These are phyloP conservation scores for Rasamsonia emersonii DNA, from an alignment of 2,329 filamentous ascomycete genomes.

Conservation along the genomic window DNA sequence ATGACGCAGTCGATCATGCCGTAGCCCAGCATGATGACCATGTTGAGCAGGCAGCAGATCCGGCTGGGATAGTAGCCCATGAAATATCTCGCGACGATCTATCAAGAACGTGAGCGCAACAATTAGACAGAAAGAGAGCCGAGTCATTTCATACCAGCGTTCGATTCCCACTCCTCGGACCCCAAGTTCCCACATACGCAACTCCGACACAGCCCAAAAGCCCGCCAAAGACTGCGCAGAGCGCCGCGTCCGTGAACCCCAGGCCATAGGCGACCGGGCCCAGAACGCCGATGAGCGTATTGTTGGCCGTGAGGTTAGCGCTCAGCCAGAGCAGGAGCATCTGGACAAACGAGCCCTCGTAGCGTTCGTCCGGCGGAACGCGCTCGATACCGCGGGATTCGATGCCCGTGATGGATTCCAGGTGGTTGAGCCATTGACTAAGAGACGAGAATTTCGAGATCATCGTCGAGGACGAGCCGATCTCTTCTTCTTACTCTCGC, in stretches of 20 bases:
- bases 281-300: constrained; percentile 34
- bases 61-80: constrained; percentile 38
- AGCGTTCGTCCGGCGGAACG: constrained; percentile 8
- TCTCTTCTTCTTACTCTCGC: too few relatives aligned
- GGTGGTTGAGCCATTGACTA: constrained; percentile 7
- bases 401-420: constrained; percentile 6
- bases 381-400: constrained; percentile 10
- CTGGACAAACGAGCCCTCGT: constrained; percentile 12
- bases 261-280: constrained; percentile 32
- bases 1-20: constrained; percentile 35
- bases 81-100: constrained; percentile 34
- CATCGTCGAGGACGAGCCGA: too few relatives aligned
- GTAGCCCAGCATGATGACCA: constrained; percentile 36
- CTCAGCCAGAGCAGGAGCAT: constrained; percentile 30
- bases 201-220: constrained; percentile 25
- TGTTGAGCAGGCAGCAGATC: constrained; percentile 31
- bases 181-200: constrained; percentile 36
- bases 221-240: constrained; percentile 30
- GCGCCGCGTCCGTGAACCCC: constrained; percentile 32
- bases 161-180: constrained; percentile 33
- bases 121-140: neutral
- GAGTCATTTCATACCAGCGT: constrained; percentile 26
- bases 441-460: too few relatives aligned
- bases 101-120: constrained; percentile 3
- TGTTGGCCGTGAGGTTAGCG: constrained; percentile 32